These are phyloP conservation scores for Cryphonectria nitschkei DNA, from an alignment of 2,329 filamentous ascomycete genomes.

Conservation along the genomic window DNA sequence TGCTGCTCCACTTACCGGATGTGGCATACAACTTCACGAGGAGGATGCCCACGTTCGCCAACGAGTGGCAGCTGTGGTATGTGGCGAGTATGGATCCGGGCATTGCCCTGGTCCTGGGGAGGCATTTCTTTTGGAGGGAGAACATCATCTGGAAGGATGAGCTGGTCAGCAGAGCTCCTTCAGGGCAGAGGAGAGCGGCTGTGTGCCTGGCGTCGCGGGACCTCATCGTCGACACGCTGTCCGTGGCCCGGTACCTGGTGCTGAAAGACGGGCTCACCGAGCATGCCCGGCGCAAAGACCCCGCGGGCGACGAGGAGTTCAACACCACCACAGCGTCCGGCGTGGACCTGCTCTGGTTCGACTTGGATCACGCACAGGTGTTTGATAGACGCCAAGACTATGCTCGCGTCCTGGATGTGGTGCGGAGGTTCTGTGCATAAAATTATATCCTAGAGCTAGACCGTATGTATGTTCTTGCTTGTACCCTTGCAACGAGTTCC, in stretches of 20 bases:
- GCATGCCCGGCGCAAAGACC: slow-evolving; percentile 15
- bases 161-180: slow-evolving; percentile 42
- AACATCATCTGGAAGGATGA: slow-evolving; percentile 74
- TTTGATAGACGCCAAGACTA: slow-evolving; percentile 46
- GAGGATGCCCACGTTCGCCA: slow-evolving; percentile 57
- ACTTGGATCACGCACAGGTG: slow-evolving; percentile 67
- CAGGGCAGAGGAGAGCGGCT: slow-evolving; percentile 49
- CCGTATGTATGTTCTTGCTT: neutral
- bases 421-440: slow-evolving; percentile 20
- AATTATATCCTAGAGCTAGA: neutral
- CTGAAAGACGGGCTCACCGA: slow-evolving; percentile 39
- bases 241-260: slow-evolving; percentile 61
- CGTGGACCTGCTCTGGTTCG: slow-evolving; percentile 64
- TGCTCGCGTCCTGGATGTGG: slow-evolving; percentile 16
- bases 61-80: slow-evolving; percentile 72
- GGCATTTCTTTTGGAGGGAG: slow-evolving; percentile 72
- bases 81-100: slow-evolving; percentile 71
- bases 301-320: slow-evolving; percentile 17
- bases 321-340: slow-evolving; percentile 40
- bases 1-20: slow-evolving; percentile 70
- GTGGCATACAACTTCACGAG: slow-evolving; percentile 74
- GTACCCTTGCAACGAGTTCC: neutral
- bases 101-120: slow-evolving; percentile 63
- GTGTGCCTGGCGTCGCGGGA: slow-evolving; percentile 64
- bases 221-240: slow-evolving; percentile 65